These are phyloP conservation scores for Gremmenia infestans DNA, from an alignment of 2,329 filamentous ascomycete genomes.

Conservation along the genomic window DNA sequence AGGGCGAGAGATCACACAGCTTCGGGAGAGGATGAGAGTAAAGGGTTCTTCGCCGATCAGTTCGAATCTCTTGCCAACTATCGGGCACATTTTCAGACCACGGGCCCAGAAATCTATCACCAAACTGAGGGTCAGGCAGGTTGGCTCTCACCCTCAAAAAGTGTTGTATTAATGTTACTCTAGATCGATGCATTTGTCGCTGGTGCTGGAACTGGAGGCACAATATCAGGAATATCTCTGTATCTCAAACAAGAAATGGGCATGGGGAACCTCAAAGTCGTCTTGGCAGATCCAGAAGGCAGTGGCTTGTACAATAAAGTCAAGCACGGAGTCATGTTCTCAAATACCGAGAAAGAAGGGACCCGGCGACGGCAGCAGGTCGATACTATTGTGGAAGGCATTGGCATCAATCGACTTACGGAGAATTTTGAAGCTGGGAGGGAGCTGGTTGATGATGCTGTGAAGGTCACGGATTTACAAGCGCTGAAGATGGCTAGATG, in stretches of 20 bases:
- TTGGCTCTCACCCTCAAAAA: not conserved
- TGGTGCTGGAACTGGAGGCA: conserved; percentile 91
- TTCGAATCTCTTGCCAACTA: conserved; percentile 92
- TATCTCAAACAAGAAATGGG: conserved; percentile 65
- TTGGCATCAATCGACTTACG: conserved; percentile 93
- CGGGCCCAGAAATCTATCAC: conserved; percentile 81
- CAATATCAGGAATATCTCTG: conserved; percentile 78
- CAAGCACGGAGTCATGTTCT: conserved; percentile 94
- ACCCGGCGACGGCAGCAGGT: conserved; percentile 86
- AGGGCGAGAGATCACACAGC: conserved; percentile 71
- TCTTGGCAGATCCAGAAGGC: conserved; percentile 90
- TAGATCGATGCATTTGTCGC: conserved; percentile 80
- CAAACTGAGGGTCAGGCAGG: conserved; percentile 61
- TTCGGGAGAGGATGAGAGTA: conserved; percentile 52
- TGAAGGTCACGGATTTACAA: conserved; percentile 82
- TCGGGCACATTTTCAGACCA: conserved; percentile 73
- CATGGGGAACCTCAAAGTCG: conserved; percentile 50
- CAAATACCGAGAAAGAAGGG: conserved; percentile 80
- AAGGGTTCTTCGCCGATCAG: conserved; percentile 92
- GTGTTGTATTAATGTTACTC: conserved; percentile 7
- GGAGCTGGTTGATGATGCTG: conserved; percentile 83
- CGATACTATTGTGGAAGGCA: conserved; percentile 92
- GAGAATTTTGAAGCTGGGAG: conserved; percentile 85
- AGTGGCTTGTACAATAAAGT: conserved; percentile 91
- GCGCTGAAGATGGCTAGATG: conserved; percentile 92